Conservation (phyloP, 2,329 filamentous ascomycete species). For the Karstenula rhodostoma region DNA sequence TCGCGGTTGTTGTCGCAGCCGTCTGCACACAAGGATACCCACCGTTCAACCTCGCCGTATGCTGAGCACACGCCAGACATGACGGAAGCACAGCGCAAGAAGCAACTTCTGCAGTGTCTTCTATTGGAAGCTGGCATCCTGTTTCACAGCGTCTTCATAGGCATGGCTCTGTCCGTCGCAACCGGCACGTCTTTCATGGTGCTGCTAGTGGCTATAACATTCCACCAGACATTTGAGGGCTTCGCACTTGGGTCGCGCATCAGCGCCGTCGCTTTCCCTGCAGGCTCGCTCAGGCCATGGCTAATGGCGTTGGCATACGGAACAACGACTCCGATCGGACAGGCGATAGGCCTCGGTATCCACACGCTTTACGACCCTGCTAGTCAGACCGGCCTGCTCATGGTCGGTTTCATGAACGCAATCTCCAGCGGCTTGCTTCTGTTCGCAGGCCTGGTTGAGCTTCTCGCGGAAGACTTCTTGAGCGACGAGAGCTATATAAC, state of each 20-base stretch:
- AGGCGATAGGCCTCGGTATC: slow-evolving; percentile 59
- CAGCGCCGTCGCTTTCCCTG: slow-evolving; percentile 73
- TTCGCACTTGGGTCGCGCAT: slow-evolving; percentile 76
- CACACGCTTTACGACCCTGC: slow-evolving; percentile 60
- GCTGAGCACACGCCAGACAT: slow-evolving; percentile 33
- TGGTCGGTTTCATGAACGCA: slow-evolving; percentile 61
- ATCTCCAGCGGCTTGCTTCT: slow-evolving; percentile 58
- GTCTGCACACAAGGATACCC: slow-evolving; percentile 28
- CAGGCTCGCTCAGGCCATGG: slow-evolving; percentile 77
- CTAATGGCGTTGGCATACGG: slow-evolving; percentile 71
- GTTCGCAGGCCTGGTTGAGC: slow-evolving; percentile 60
- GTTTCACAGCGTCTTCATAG: slow-evolving; percentile 80
- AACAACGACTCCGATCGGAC: slow-evolving; percentile 62
- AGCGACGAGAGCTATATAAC: slow-evolving; percentile 70
- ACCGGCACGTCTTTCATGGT: slow-evolving; percentile 70
- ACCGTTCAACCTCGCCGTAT: slow-evolving; percentile 18
- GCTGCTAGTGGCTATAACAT: slow-evolving; percentile 72
- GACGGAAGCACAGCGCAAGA: slow-evolving; percentile 60
- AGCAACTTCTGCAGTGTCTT: slow-evolving; percentile 75
- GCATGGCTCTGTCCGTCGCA: slow-evolving; percentile 75
- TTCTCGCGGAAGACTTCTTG: slow-evolving; percentile 62
- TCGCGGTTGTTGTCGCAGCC: slow-evolving; percentile 40
- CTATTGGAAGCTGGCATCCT: slow-evolving; percentile 80
- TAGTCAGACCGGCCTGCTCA: slow-evolving; percentile 57
- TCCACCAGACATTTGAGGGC: slow-evolving; percentile 76